Base-by-base conservation (phyloP, 169 alveolate species). In the Plasmodium coatneyi region DNA sequence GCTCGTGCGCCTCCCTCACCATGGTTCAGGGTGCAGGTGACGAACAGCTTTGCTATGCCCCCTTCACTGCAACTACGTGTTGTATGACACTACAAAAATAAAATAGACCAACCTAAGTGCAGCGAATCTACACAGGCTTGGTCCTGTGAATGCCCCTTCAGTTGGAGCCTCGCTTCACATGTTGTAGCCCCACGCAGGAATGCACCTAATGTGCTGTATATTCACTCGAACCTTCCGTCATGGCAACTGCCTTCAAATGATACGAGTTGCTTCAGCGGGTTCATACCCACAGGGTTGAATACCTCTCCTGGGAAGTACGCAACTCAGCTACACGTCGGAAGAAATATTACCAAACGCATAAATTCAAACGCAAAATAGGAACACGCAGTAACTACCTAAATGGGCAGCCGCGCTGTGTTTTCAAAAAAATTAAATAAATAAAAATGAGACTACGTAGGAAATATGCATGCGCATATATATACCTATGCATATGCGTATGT, bases 1-100 rank as follows among this genome's bases (percentile, higher is more conserved):
- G 70, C 81, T 89, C 94, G 72, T 89, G 94, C 43, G 94, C 94
- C 39, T 89, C 94, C 76, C 94, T 78, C 41, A 79, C 94, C 94
- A 89, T 89, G 32, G 49, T 28, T 1, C 41, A 22, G 7, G 25
- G 36, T 12, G 6, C 14, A 12, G 72, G 60, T 22, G 7, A 16
- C 6, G 9, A 49, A 49, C 19, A 49, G 4, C 5, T 12, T 16
- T 49, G 22, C 3, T 49, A 22, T 14, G 60, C 60, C 60, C 22
- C 19, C 60, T 43, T 16, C 60, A 66, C 39, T 19, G 14, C 76
- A 66, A 22, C 32, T 60, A 34, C 32, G 34, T n/a, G 14, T 9
- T 28, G 36, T 22, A n/a, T 66, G n/a, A 25, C 34, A n/a, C 36
- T 10, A 66, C 76, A 25, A 66, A 19, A 66, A 66, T 4, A 14